A percentile compares a stretch with the other conserved stretches of the same genome.
phyloP scores from a whole-genome alignment of 345 rosid species.

The Clarkia xantiana region DNA sequence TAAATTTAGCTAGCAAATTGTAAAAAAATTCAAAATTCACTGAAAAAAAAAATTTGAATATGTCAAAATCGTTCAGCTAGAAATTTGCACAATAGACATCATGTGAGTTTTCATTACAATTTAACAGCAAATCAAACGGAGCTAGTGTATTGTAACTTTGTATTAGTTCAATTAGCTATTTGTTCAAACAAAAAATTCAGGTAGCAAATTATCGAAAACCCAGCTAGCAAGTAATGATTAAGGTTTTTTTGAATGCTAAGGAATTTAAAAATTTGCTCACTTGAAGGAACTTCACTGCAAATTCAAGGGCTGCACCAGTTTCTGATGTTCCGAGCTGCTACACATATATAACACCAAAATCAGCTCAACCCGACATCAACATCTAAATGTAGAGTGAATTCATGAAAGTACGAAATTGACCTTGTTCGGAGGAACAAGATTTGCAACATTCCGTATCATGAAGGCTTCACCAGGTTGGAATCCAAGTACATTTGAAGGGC shows the following conservation, averaged over 20 bases:
- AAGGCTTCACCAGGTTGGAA: conserved; percentile 97
- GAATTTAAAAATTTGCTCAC: conserved; percentile 27
- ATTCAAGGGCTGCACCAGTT: conserved; percentile 83
- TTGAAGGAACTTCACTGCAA: conserved; percentile 61
- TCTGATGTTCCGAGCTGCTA: conserved; percentile 76
- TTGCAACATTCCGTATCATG: conserved; percentile 75
- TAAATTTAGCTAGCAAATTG: too few species aligned
- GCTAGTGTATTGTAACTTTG: too few species aligned
- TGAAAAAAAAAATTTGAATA: too few species aligned
- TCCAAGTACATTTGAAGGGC: conserved; percentile 73
- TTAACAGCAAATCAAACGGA: too few species aligned
- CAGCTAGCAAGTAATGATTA: too few species aligned
- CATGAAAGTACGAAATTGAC: conserved; percentile 14
- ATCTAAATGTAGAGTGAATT: not conserved
- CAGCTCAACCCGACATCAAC: conserved; percentile 6
- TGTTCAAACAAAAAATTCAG: too few species aligned
- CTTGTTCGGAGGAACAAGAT: conserved; percentile 73
- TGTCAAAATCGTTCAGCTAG: too few species aligned
- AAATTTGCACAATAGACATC: too few species aligned
- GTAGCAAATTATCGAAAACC: too few species aligned
- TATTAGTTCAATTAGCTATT: too few species aligned
- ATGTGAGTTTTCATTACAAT: too few species aligned
- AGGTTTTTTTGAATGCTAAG: not conserved
- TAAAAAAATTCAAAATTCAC: too few species aligned
- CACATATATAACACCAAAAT: not conserved